Evolutionary conservation across 2,329 filamentous ascomycete species (phyloP), one percentile per base, ranked within the genome.

Genomic region (Beauveria pseudobassiana): DNA sequence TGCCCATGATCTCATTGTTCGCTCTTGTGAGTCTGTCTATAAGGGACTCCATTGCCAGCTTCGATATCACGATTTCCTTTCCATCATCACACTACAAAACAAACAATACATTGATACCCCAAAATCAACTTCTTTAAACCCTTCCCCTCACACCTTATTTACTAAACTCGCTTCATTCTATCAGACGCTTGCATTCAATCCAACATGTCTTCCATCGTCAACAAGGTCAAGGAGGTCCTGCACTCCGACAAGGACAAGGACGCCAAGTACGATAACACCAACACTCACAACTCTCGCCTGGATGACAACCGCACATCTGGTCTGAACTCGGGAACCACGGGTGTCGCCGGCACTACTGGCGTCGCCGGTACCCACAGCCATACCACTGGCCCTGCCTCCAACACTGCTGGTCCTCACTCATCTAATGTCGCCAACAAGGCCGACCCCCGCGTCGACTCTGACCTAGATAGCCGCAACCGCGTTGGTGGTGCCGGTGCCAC

Each of bases 151-250:
- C 48, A 51, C 24, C 22, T 51, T n/a, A 12, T 38, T 14, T 38
- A 1, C 10, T 14, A 14, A 14, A 14, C 12, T 38, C 12, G 34
- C 12, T 5, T 38, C 12, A 38, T 38, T 38, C 12, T 14, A 38
- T 30, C 22, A 26, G 9, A 54, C 26, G 49, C 9, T 28, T 50
- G 16, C 43, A 68, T 55, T 61, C 61, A 64, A 56, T 5, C 48
- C 76, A 83, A 64, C 69, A 85, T 85, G 82, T 83, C 82, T 73
- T 73, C 74, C 67, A 74, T 85, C 69, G 72, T 84, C 70, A 80
- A 85, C 77, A 85, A 85, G 74, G 78, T 84, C 72, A 85, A 85
- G 79, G 81, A 84, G 4, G 80, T 76, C 64, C 71, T 84, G 63
- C 69, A 75, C 68, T 73, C 76, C 64, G 76, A 80, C 72, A 75